A percentile compares a stretch with the other conserved stretches of the same genome.
These are phyloP conservation scores for Spathaspora sp. DNA, from an alignment of 805 yeast species.

Conservation along the genomic window DNA sequence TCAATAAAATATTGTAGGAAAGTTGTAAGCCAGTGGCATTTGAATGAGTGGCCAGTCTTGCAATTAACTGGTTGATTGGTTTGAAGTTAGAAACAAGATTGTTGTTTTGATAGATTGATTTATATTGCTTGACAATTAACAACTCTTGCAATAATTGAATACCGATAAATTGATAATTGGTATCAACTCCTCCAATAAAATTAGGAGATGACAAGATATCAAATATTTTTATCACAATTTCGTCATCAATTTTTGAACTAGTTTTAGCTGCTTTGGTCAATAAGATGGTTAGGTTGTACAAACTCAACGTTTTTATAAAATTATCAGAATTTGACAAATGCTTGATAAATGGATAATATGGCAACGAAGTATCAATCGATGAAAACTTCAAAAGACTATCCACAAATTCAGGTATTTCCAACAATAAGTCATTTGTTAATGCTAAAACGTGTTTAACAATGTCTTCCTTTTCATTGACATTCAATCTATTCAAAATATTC, in stretches of 20 bases:
- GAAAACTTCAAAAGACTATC: slow-evolving; percentile 41
- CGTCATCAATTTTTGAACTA: slow-evolving; percentile 26
- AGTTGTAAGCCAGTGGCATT: slow-evolving; percentile 63
- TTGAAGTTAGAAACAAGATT: slow-evolving; percentile 32
- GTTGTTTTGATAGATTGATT: slow-evolving; percentile 43
- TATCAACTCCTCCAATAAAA: slow-evolving; percentile 29
- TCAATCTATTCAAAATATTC: slow-evolving; percentile 48
- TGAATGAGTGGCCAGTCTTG: slow-evolving; percentile 28
- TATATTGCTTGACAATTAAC: slow-evolving; percentile 49
- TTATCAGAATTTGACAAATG: slow-evolving; percentile 54
- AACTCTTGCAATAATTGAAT: slow-evolving; percentile 65
- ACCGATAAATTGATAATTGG: slow-evolving; percentile 53
- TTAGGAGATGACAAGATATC: slow-evolving; percentile 28
- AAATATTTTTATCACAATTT: slow-evolving; percentile 35
- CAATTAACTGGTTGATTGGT: slow-evolving; percentile 27
- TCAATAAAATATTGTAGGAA: slow-evolving; percentile 73
- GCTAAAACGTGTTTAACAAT: slow-evolving; percentile 64
- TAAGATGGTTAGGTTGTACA: slow-evolving; percentile 51
- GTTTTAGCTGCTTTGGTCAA: slow-evolving; percentile 26
- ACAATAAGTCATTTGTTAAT: slow-evolving; percentile 54
- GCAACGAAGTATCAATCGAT: slow-evolving; percentile 41
- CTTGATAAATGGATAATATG: slow-evolving; percentile 50
- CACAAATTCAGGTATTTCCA: slow-evolving; percentile 34
- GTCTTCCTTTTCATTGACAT: slow-evolving; percentile 50
- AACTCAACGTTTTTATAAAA: slow-evolving; percentile 51